phyloP scores from a whole-genome alignment of 768 basidiomycete species.

The Leccinum truebloodii region DNA sequence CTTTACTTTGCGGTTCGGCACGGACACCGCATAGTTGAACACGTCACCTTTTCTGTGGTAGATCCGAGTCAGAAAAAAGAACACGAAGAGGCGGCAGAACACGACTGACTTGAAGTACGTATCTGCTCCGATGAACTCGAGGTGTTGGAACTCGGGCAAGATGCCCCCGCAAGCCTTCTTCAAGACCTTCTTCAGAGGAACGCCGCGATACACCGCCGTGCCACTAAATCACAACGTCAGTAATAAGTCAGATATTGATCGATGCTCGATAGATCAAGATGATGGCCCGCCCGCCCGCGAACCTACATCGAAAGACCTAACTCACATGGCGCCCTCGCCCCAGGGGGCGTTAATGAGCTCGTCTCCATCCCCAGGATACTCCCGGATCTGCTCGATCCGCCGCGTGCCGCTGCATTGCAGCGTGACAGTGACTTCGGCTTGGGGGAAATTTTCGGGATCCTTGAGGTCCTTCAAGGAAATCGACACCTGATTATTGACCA shows the following conservation, averaged over 20 bases:
- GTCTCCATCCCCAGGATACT: conserved; percentile 57
- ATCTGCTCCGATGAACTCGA: conserved; percentile 59
- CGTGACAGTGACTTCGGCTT: conserved; percentile 50
- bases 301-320: conserved; percentile 21
- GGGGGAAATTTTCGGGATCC: conserved; percentile 35
- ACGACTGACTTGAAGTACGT: conserved; percentile 51
- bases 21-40: conserved; percentile 49
- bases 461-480: conserved; percentile 49
- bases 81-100: neutral
- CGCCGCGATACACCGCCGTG: conserved; percentile 53
- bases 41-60: conserved; percentile 37
- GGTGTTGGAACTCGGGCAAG: conserved; percentile 46
- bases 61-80: neutral
- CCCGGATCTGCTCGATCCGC: conserved; percentile 50
- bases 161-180: conserved; percentile 54
- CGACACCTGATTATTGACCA: conserved; percentile 47
- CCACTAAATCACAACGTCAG: conserved; percentile 35
- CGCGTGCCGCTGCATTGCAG: conserved; percentile 57
- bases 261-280: neutral
- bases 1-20: conserved; percentile 50
- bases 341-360: conserved; percentile 54
- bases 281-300: neutral
- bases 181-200: conserved; percentile 53
- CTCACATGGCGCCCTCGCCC: conserved; percentile 51
- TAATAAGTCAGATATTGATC: neutral